Conservation (phyloP, 78 protist genomes). For the Dictyostelium brefeldianum region DNA sequence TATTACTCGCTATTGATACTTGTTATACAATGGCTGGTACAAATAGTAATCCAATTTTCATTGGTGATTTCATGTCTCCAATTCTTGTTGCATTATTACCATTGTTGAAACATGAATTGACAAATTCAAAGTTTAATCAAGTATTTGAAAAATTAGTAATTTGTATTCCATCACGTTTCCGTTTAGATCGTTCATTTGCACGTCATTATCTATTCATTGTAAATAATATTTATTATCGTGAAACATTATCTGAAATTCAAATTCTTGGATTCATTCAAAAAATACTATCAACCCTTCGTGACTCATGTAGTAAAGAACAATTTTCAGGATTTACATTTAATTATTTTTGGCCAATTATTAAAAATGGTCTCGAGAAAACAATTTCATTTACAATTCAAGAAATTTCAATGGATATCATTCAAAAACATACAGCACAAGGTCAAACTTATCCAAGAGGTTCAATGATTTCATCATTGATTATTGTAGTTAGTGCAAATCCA, state of each 20-base stretch:
- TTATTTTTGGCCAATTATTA: constrained; percentile 69
- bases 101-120: constrained; percentile 14
- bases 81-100: neutral
- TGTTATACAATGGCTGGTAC: neutral
- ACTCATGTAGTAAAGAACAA: neutral
- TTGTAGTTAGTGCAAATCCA: constrained; percentile 51
- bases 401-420: constrained; percentile 68
- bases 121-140: neutral
- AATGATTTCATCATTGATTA: constrained; percentile 62
- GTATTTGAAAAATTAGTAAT: neutral
- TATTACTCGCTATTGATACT: constrained; percentile 6
- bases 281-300: constrained; percentile 9
- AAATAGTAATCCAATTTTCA: constrained; percentile 12
- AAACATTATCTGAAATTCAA: constrained; percentile 40
- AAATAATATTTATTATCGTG: constrained; percentile 17
- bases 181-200: constrained; percentile 24
- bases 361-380: constrained; percentile 58
- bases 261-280: constrained; percentile 39
- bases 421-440: constrained; percentile 50
- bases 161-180: constrained; percentile 15
- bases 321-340: constrained; percentile 31
- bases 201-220: constrained; percentile 12
- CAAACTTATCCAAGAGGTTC: constrained; percentile 82
- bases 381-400: constrained; percentile 79
- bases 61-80: constrained; percentile 56